phyloP scores from a whole-genome alignment of 805 yeast genomes.

The Saccharomyces mikatae region DNA sequence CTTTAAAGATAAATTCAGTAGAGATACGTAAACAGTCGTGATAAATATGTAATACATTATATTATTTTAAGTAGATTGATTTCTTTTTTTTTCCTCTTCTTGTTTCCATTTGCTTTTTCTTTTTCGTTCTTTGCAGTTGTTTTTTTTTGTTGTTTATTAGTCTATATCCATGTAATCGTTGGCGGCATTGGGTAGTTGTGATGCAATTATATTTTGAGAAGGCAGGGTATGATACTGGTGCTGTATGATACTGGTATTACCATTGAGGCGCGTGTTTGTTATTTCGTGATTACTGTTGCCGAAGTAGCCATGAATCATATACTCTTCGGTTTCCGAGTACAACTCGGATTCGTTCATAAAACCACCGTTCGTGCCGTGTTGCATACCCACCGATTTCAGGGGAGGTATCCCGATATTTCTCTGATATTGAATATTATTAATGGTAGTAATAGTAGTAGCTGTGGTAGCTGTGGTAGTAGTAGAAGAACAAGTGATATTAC shows the following conservation, averaged over 20 bases:
- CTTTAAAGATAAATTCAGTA: neutral
- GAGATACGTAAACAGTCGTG: neutral
- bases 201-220: neutral
- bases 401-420: neutral
- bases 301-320: conserved; percentile 22
- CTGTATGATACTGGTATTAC: neutral
- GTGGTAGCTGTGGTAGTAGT: too few relatives aligned
- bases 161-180: neutral
- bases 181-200: neutral
- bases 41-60: neutral
- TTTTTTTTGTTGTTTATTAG: neutral
- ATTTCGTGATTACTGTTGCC: neutral
- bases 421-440: neutral
- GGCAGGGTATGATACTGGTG: neutral
- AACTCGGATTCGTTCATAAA: neutral
- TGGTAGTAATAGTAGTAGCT: neutral
- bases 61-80: neutral
- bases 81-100: neutral
- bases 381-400: neutral
- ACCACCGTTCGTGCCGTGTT: neutral
- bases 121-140: neutral
- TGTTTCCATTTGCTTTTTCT: neutral
- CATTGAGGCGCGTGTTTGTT: neutral
- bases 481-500: too few relatives aligned
- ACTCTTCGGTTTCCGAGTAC: conserved; percentile 24